Percentiles rank a stretch among this genome's conserved stretches.
These are phyloP conservation scores for Aureobasidium mangrovei DNA, from an alignment of 2,329 filamentous ascomycete genomes.

Conservation along the genomic window DNA sequence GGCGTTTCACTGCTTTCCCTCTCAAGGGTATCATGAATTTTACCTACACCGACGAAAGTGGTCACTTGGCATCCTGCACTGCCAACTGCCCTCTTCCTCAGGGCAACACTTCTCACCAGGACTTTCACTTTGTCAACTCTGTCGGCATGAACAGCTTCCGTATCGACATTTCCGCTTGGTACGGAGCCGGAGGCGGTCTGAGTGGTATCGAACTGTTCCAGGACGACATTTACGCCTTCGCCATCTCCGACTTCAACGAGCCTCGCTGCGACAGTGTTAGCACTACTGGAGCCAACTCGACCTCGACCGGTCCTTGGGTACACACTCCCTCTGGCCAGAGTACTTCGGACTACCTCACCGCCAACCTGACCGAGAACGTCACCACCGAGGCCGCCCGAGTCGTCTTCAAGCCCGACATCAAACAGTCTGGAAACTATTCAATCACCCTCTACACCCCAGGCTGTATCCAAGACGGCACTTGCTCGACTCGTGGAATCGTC, in stretches of 20 bases:
- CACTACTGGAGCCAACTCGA: conserved; percentile 55
- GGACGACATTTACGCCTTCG: conserved; percentile 61
- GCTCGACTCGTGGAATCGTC: conserved; percentile 66
- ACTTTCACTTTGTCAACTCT: conserved; percentile 81
- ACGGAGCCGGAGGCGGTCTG: conserved; percentile 75
- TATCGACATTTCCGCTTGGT: conserved; percentile 79
- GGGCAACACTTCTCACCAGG: conserved; percentile 64
- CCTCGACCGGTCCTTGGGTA: conserved; percentile 64
- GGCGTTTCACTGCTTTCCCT: conserved; percentile 75
- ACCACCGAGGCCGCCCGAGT: conserved; percentile 56
- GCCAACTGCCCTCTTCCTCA: conserved; percentile 72
- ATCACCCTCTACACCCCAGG: conserved; percentile 90
- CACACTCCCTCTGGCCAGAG: conserved; percentile 59
- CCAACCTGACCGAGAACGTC: conserved; percentile 40
- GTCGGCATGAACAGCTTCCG: conserved; percentile 84
- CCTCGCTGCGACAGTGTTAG: conserved; percentile 63
- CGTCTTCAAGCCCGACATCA: conserved; percentile 74
- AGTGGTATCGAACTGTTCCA: conserved; percentile 81
- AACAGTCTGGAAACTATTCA: conserved; percentile 82
- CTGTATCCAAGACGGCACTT: conserved; percentile 71
- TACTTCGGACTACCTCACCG: conserved; percentile 67
- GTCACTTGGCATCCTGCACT: conserved; percentile 63
- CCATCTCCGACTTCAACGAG: conserved; percentile 80
- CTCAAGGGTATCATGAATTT: conserved; percentile 93
- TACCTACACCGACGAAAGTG: conserved; percentile 71